Evolutionary conservation across 106 monocot species (phyloP).

Genomic region (Iris macrosiphon): DNA sequence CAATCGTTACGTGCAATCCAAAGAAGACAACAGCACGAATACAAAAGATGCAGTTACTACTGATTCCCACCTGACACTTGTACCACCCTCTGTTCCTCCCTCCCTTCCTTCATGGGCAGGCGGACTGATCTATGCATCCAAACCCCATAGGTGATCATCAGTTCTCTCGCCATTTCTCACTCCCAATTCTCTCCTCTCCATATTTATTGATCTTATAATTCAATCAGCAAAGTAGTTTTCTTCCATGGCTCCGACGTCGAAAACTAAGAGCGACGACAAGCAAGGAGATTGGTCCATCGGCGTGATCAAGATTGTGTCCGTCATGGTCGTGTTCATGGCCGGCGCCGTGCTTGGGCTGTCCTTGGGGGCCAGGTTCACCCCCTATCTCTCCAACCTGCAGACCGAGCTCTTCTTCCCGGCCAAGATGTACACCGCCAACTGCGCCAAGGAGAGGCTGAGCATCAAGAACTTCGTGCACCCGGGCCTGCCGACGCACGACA

Average conservation of each 20-base stretch:
- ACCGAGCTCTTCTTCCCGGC: conserved; percentile 53
- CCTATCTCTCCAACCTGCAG: conserved; percentile 27
- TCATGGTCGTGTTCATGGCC: conserved; percentile 63
- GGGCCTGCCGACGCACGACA: conserved; percentile 30
- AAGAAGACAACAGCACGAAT: too few relatives aligned
- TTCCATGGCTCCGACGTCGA: conserved; percentile 21
- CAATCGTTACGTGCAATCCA: too few relatives aligned
- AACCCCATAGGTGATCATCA: too few relatives aligned
- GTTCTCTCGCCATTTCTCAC: too few relatives aligned
- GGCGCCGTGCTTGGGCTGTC: conserved; percentile 59
- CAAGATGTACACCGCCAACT: conserved; percentile 24
- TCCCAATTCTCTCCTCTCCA: too few relatives aligned
- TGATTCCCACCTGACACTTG: too few relatives aligned
- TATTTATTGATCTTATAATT: neutral
- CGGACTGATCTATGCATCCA: too few relatives aligned
- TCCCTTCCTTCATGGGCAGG: too few relatives aligned
- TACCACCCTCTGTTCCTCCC: too few relatives aligned
- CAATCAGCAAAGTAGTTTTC: conserved; percentile 28
- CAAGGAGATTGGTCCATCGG: conserved; percentile 50
- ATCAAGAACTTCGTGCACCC: conserved; percentile 55
- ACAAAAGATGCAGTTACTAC: too few relatives aligned
- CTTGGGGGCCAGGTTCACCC: conserved; percentile 31
- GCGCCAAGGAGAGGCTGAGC: conserved; percentile 27
- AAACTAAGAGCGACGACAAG: too few relatives aligned
- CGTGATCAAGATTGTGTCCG: conserved; percentile 41